Evolutionary conservation across 495 filamentous ascomycete genomes (phyloP).

Genomic region (Chaetomium cochliodes): DNA sequence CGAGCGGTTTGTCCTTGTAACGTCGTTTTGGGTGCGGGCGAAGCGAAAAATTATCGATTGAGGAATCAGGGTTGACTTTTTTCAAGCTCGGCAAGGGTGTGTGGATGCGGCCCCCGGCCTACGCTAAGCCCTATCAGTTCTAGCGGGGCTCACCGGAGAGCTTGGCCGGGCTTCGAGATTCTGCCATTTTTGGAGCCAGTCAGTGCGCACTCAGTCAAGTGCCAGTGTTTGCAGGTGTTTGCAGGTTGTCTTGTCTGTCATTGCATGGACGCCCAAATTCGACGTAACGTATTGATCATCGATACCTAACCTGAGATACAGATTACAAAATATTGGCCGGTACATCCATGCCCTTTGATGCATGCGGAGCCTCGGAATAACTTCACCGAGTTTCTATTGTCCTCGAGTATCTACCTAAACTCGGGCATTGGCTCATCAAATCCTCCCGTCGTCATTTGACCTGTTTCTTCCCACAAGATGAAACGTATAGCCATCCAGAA

Average conservation of each 20-base stretch:
- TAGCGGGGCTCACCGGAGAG: not conserved
- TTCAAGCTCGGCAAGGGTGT: constrained; percentile 26
- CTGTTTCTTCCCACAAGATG: constrained; percentile 18
- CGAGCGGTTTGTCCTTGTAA: constrained; percentile 11
- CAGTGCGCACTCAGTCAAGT: too few species aligned
- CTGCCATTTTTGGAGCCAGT: too few species aligned
- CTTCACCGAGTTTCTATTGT: too few species aligned
- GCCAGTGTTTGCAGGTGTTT: too few species aligned
- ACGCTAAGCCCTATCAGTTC: not conserved
- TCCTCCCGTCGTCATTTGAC: not conserved
- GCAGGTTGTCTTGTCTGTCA: not conserved
- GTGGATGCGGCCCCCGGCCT: constrained; percentile 9
- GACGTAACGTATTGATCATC: too few species aligned
- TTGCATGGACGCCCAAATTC: not conserved
- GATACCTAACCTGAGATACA: too few species aligned
- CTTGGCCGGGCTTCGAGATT: not conserved
- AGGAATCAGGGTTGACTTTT: constrained; percentile 38
- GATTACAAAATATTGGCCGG: too few species aligned
- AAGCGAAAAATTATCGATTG: constrained; percentile 31
- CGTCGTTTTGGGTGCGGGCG: constrained; percentile 22
- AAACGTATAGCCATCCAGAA: constrained; percentile 19
- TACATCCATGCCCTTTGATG: too few species aligned
- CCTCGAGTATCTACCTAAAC: not conserved
- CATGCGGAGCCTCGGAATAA: too few species aligned
- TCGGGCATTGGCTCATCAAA: not conserved